Evolutionary conservation across 179 eudicot species (phyloP).

Genomic region (Pouteria campechiana): DNA sequence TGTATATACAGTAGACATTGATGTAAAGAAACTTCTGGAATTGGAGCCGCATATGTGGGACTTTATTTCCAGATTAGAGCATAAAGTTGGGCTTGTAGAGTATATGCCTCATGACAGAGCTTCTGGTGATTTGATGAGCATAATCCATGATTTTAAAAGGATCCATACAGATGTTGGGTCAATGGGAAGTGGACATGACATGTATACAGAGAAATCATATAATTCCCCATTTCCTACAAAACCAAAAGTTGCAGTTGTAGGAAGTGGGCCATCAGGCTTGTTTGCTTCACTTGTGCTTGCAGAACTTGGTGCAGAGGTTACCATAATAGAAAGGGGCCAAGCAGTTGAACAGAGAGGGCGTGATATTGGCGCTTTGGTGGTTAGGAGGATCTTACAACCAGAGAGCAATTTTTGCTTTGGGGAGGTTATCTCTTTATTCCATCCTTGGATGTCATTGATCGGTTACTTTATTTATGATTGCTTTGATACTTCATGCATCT

Average conservation of each 20-base stretch:
- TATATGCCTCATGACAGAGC: conserved; percentile 38
- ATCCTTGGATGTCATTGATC: not conserved
- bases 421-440: conserved; percentile 60
- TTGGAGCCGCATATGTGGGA: conserved; percentile 77
- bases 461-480: conserved; percentile 6
- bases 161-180: conserved; percentile 14
- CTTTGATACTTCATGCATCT: no score
- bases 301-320: conserved; percentile 95
- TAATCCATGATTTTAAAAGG: conserved; percentile 32
- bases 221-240: conserved; percentile 19
- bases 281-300: conserved; percentile 95
- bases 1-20: conserved; percentile 84
- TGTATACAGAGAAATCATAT: conserved; percentile 8
- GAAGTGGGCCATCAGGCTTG: conserved; percentile 93
- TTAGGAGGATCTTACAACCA: conserved; percentile 65
- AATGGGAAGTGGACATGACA: conserved; percentile 17
- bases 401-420: conserved; percentile 99
- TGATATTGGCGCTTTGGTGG: conserved; percentile 95
- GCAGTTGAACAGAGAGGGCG: conserved; percentile 96
- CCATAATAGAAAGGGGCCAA: conserved; percentile 86
- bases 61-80: conserved; percentile 67
- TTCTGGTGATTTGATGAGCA: conserved; percentile 45
- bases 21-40: conserved; percentile 57
- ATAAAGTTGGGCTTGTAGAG: conserved; percentile 61
- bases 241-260: conserved; percentile 85